phyloP scores from a whole-genome alignment of 192 early-diverging fungal genomes.

The Helicostylum pulchrum region DNA sequence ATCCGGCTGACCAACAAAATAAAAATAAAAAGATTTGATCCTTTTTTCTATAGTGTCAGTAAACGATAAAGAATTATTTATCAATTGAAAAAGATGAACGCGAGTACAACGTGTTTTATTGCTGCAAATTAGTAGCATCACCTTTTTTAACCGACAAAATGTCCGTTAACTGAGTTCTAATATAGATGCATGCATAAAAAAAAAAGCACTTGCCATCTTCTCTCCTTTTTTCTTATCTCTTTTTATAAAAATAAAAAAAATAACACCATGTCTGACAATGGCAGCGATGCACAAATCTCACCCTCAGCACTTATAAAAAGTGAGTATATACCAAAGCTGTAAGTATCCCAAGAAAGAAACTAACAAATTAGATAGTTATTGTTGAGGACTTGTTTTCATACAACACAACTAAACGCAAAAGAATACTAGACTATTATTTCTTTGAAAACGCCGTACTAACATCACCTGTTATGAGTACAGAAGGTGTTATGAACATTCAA shows the following conservation, averaged over 20 bases:
- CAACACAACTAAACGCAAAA: slow-evolving; percentile 46
- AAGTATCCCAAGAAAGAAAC: neutral
- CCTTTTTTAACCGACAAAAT: no score
- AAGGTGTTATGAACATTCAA: slow-evolving; percentile 52
- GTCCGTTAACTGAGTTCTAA: no score
- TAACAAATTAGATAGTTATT: slow-evolving; percentile 23
- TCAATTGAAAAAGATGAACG: no score
- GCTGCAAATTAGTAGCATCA: no score
- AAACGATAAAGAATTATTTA: no score
- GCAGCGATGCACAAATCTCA: slow-evolving; percentile 19
- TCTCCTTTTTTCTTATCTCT: slow-evolving; percentile 1
- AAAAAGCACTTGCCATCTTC: neutral
- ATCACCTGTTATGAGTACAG: slow-evolving; percentile 49
- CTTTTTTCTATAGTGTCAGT: no score
- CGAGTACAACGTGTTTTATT: no score
- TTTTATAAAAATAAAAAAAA: neutral
- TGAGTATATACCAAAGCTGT: neutral
- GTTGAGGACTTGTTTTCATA: slow-evolving; percentile 49
- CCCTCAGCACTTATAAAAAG: slow-evolving; percentile 17
- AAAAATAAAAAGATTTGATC: no score
- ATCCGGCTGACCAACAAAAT: no score
- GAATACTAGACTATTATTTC: slow-evolving; percentile 54
- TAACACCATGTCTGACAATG: slow-evolving; percentile 24
- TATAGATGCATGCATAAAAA: no score
- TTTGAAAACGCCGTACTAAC: slow-evolving; percentile 46